Conservation (phyloP, 352 stramenopile species). For the Globisporangium solare region DNA sequence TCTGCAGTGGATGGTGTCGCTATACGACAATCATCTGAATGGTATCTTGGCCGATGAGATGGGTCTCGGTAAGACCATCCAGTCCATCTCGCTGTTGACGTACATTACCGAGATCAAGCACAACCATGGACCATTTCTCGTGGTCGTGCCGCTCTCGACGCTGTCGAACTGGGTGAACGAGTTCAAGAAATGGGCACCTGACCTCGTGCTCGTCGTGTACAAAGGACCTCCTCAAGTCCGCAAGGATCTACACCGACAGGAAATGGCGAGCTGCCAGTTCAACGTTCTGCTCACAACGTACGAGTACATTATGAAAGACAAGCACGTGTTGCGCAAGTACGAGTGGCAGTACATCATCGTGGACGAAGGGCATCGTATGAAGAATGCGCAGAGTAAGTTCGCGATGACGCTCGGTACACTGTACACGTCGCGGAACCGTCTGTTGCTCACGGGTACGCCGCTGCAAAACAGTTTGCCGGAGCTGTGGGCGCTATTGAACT, state of each 20-base stretch:
- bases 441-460: constrained; percentile 98
- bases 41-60: constrained; percentile 98
- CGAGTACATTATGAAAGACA: constrained; percentile 93
- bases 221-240: constrained; percentile 75
- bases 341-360: constrained; percentile 93
- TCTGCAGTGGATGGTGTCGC: constrained; percentile 99
- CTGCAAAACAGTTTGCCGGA: constrained; percentile 97
- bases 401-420: constrained; percentile 79
- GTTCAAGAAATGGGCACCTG: constrained; percentile 92
- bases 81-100: constrained; percentile 82
- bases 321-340: constrained; percentile 84
- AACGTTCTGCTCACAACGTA: constrained; percentile 94
- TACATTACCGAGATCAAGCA: constrained; percentile 83
- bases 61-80: constrained; percentile 88
- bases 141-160: constrained; percentile 96
- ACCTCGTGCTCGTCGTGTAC: constrained; percentile 98
- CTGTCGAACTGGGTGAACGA: constrained; percentile 95
- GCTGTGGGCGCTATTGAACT: constrained; percentile 91
- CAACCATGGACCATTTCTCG: constrained; percentile 94
- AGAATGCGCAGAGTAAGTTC: constrained; percentile 90
- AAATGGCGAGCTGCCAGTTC: constrained; percentile 86
- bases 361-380: constrained; percentile 93
- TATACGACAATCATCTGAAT: constrained; percentile 98
- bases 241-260: constrained; percentile 75
- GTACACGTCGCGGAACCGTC: constrained; percentile 81